Conservation (phyloP, 2,329 filamentous ascomycete species). For the Hyphodiscus sp. region DNA sequence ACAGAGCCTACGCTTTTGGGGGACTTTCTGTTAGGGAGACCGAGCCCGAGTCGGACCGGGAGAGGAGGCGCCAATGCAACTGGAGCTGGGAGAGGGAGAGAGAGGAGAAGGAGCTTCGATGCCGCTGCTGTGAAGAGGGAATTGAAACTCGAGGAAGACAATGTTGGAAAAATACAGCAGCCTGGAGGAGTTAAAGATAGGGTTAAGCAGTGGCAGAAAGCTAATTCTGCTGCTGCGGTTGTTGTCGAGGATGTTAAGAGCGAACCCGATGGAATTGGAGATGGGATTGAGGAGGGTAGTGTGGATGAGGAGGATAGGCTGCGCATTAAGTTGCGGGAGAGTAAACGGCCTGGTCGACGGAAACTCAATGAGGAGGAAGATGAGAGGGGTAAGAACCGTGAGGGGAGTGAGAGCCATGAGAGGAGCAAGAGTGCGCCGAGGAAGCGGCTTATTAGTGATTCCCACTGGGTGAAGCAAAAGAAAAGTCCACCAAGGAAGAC, state of each 20-base stretch:
- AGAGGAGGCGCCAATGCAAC: conserved; percentile 47
- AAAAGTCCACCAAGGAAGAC: conserved; percentile 40
- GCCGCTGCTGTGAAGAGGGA: conserved; percentile 50
- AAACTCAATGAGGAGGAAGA: conserved; percentile 28
- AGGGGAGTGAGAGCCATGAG: conserved; percentile 6
- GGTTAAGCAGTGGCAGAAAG: conserved; percentile 78
- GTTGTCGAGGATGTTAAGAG: conserved; percentile 42
- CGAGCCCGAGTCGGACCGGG: conserved; percentile 43
- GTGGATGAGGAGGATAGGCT: conserved; percentile 56
- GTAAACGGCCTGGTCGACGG: conserved; percentile 11
- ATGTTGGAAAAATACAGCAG: conserved; percentile 52
- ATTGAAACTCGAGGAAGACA: conserved; percentile 42
- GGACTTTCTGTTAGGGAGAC: conserved; percentile 53
- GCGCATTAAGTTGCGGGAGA: conserved; percentile 34
- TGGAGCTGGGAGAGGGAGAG: conserved; percentile 35
- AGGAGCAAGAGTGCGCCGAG: conserved; percentile 48
- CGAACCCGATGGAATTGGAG: conserved; percentile 56
- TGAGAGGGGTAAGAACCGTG: conserved; percentile 6
- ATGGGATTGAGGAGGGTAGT: conserved; percentile 52
- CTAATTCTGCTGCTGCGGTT: conserved; percentile 60
- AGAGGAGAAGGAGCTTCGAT: conserved; percentile 53
- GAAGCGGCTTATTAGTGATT: conserved; percentile 89
- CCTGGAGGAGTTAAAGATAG: conserved; percentile 68
- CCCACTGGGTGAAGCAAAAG: conserved; percentile 64
- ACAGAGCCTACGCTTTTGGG: conserved; percentile 43